Base-by-base conservation (phyloP, 2,329 filamentous ascomycete genomes). In the Cephalotrichum gorgonifer region DNA sequence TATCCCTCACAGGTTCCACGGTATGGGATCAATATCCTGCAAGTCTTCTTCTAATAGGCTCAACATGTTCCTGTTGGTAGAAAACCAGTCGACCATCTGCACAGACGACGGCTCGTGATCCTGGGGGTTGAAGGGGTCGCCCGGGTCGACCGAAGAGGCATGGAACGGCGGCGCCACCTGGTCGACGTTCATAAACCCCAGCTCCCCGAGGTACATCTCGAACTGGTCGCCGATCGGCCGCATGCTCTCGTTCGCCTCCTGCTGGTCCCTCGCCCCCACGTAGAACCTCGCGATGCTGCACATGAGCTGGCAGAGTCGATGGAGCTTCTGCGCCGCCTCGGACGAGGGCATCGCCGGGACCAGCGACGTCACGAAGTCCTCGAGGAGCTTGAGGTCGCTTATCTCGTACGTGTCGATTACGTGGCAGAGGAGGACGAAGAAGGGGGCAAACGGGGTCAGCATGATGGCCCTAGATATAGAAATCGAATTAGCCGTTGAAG, bases 61-160 rank as follows among this genome's bases (percentile, higher is more conserved):
- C 67, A 85, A 73, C 66, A 85, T 76, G 55, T 83, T 80, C 49
- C 75, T 71, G 51, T 78, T 84, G 2, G 80, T 78, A 3, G 76
- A 79, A 55, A 83, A 84, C 81, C 81, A 85, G 53, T 82, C 79
- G 2, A 76, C 76, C 51, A 84, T 62, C 43, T 79, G 73, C 28
- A 71, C 33, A n/a, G 43, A 17, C 28, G 33, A 17, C 27, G 26
- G 26, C 26, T 25, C 27, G 9, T n/a, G 20, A 20, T 27, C 44
- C 20, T 26, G 20, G 11, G 25, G 44, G 44, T 20, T 20, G 22
- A 39, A 22, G 17, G 35, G 35, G 17, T 20, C 35, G 35, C 35
- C 35, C n/a, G n/a, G 35, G n/a, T 11, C 15, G 35, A 22, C 35
- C 17, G 35, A 39, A 9, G 35, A 20, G 17, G 12, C 42, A 27